Conservation (phyloP, 1,284 basidiomycete genomes). For the Fereydounia khargensis region DNA sequence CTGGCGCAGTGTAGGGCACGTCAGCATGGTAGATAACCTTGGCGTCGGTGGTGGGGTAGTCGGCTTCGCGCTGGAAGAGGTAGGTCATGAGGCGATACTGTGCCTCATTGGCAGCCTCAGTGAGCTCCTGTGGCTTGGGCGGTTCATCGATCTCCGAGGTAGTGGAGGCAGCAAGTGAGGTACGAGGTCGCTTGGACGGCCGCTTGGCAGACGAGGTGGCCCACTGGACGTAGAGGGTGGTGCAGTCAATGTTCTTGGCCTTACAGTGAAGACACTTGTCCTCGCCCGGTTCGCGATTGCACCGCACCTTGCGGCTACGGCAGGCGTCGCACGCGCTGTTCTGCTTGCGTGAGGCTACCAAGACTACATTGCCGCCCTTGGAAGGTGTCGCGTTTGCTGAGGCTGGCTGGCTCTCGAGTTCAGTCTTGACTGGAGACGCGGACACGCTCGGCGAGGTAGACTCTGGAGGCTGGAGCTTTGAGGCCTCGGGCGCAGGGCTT, state of each 20-base stretch:
- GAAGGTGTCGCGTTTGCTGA: slow-evolving; percentile 4
- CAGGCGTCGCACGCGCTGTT: slow-evolving; percentile 49
- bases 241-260: slow-evolving; percentile 46
- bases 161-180: slow-evolving; percentile 9
- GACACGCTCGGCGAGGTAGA: too few relatives aligned
- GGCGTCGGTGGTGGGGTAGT: slow-evolving; percentile 11
- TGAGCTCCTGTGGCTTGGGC: slow-evolving; percentile 17
- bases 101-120: slow-evolving; percentile 11
- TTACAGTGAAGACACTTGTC: slow-evolving; percentile 44
- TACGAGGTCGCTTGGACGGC: slow-evolving; percentile 28
- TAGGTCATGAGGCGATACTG: slow-evolving; percentile 23
- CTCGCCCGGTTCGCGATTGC: slow-evolving; percentile 34
- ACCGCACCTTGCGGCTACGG: slow-evolving; percentile 43
- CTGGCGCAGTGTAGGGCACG: slow-evolving; percentile 13
- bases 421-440: too few relatives aligned
- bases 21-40: slow-evolving; percentile 10
- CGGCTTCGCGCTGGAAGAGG: slow-evolving; percentile 26
- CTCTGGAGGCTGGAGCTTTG: too few relatives aligned
- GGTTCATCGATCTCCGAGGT: slow-evolving; percentile 20
- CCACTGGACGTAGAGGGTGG: slow-evolving; percentile 43
- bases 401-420: too few relatives aligned
- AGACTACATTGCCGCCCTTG: slow-evolving; percentile 15
- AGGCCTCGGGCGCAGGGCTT: too few relatives aligned
- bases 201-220: slow-evolving; percentile 38
- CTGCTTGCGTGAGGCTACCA: slow-evolving; percentile 43